Percentiles rank a stretch among this genome's conserved stretches.
phyloP scores from a whole-genome alignment of 257 asterid species.

The Salvia rosmarinus region DNA sequence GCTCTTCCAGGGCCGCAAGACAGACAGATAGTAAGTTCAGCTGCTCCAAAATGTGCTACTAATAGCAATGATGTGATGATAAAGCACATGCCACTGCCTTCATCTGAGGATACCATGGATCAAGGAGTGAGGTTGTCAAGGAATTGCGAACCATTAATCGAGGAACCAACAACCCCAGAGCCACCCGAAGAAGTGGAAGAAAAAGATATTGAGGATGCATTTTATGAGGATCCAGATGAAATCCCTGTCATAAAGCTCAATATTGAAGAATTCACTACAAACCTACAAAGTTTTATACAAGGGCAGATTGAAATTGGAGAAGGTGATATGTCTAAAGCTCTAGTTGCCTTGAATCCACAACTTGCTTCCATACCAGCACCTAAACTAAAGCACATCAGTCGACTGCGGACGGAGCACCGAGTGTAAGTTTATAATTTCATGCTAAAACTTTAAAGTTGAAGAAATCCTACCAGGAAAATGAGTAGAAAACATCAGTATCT shows the following conservation, averaged over 20 bases:
- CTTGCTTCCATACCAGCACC: constrained; percentile 80
- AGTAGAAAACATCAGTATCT: constrained; percentile 33
- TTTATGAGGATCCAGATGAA: constrained; percentile 82
- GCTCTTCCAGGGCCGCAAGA: constrained; percentile 88
- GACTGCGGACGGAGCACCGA: constrained; percentile 91
- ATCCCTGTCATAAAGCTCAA: constrained; percentile 82
- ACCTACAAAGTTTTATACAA: constrained; percentile 65
- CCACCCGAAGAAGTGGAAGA: constrained; percentile 51
- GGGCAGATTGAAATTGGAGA: constrained; percentile 60
- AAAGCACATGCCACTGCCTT: constrained; percentile 55
- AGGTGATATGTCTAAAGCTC: constrained; percentile 79
- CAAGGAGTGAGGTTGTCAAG: constrained; percentile 37
- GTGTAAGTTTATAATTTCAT: constrained; percentile 60
- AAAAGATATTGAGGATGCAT: constrained; percentile 84
- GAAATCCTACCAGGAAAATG: neutral
- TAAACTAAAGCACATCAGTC: constrained; percentile 75
- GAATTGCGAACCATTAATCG: constrained; percentile 70
- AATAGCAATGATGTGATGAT: constrained; percentile 35
- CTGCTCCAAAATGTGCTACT: constrained; percentile 37
- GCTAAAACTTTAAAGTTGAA: neutral
- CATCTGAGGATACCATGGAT: constrained; percentile 43
- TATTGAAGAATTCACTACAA: constrained; percentile 65
- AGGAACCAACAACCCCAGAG: constrained; percentile 87
- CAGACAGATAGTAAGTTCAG: constrained; percentile 41
- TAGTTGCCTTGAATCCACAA: constrained; percentile 76